A percentile compares a stretch with the other conserved stretches of the same genome.
These are phyloP conservation scores for Durusdinium trenchii DNA, from an alignment of 73 alveolate genomes.

Conservation along the genomic window DNA sequence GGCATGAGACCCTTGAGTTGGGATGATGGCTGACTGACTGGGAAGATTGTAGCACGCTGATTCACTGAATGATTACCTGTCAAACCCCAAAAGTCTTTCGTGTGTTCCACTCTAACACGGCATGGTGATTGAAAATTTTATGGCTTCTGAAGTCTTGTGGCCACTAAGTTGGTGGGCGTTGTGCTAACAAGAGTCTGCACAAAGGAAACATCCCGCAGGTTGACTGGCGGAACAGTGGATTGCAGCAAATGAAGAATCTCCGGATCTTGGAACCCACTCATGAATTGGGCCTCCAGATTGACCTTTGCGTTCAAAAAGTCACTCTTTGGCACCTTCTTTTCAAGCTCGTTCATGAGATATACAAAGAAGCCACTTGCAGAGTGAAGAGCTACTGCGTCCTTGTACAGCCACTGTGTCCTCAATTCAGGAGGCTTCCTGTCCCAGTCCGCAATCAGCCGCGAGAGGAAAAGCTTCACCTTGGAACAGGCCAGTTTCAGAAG, in stretches of 20 bases:
- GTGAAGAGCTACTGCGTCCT: neutral
- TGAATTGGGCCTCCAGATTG: neutral
- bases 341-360: neutral
- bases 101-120: too few relatives aligned
- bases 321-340: neutral
- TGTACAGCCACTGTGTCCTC: neutral
- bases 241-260: neutral
- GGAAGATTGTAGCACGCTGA: too few relatives aligned
- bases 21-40: too few relatives aligned
- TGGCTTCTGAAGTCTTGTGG: too few relatives aligned
- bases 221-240: neutral
- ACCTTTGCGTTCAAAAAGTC: neutral
- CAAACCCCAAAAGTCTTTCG: too few relatives aligned
- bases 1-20: too few relatives aligned
- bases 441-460: neutral
- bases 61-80: too few relatives aligned
- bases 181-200: too few relatives aligned
- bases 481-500: too few relatives aligned
- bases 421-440: neutral
- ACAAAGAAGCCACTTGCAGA: neutral
- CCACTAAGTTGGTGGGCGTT: too few relatives aligned
- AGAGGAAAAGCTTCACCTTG: neutral
- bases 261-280: neutral
- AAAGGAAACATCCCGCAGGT: neutral
- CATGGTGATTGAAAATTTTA: too few relatives aligned